Evolutionary conservation across 1,284 basidiomycete species (phyloP), one percentile per base, ranked within the genome.

Genomic region (Ustilago tritici): DNA sequence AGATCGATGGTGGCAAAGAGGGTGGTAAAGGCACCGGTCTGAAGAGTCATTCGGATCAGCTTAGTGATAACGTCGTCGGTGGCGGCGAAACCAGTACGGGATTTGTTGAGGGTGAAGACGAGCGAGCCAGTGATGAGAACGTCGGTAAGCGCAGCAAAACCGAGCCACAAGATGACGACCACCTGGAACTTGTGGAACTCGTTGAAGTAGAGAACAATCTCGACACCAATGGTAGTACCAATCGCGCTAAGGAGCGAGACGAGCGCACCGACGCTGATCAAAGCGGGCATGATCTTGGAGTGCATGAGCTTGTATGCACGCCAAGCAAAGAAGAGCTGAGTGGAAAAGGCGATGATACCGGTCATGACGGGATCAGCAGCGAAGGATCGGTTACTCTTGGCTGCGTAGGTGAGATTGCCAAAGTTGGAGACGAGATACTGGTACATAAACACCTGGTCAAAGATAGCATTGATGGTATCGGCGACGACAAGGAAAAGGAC

Each of bases 251-350:
- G 72, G 52, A 84, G 69, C 52, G 74, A 80, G 38, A 77, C 28
- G 50, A 56, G 17, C 4, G 76, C 72, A 36, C 76, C 64, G 35
- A 63, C 10, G 31, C 41, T 50, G 66, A 84, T 80, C 40, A 81
- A 47, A 32, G 72, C 55, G 19, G 81, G 79, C 61, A 79, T 68
- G 68, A 74, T 58, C 63, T 70, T 70, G 58, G 64, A 61, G 65
- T 80, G 79, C 69, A 76, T 81, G 15, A 84, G 72, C 63, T 76
- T 74, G 72, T 73, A 79, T 12, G 83, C 79, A 43, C 82, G 70
- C 82, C 82, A 84, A 14, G 81, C 82, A 72, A 84, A 84, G 82
- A 84, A 84, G 57, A 75, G 43, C 68, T 84, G 82, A 35, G 75
- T 76, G 49, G 74, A 63, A 53, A 80, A 77, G 53, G 81, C 81